Evolutionary conservation across 768 basidiomycete species (phyloP), one percentile per base, ranked within the genome.

Genomic region (Rhizopogon vulgaris): DNA sequence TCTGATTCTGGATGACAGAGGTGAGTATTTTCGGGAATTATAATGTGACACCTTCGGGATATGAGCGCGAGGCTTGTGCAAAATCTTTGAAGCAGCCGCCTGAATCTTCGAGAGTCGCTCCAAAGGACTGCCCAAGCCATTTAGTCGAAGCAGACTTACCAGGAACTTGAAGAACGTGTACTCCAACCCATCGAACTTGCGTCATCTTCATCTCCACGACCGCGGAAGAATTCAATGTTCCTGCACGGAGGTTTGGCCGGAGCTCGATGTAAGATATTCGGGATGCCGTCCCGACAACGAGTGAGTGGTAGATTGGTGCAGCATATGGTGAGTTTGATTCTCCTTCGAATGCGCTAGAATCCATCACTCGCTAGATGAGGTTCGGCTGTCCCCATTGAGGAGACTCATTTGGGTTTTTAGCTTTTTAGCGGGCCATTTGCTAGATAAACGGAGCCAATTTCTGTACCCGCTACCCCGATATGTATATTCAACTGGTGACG

Each of bases 351-450:
- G 55, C 42, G 30, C 55, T 50, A 54, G 48, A 46, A 46, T 32
- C 43, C 28, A 18, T 48, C 58, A 55, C 48, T 40, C 54, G 57
- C 56, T 53, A 56, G 54, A 51, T 58, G 43, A 54, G 43, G 39
- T 34, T 59, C 63, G 59, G 57, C 56, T 45, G 40, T 40, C 48
- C 40, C 59, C 63, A 56, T 51, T 59, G 60, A 51, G 58, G 63
- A 54, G 54, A 56, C 57, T 51, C 52, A 57, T 64, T 71, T 71
- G 62, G 60, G 68, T 69, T 67, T 68, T 71, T 58, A 58, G 41
- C 60, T 60, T 69, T 68, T 69, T 69, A 55, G 57, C 63, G 49
- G 56, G 15, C 53, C 50, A 54, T 56, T 61, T 53, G 47, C 57
- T 49, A 53, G 54, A 56, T 49, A 39, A 56, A 52, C 56, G 59